Base-by-base conservation (phyloP, 2,329 filamentous ascomycete species). In the Epichloe gansuensis region DNA sequence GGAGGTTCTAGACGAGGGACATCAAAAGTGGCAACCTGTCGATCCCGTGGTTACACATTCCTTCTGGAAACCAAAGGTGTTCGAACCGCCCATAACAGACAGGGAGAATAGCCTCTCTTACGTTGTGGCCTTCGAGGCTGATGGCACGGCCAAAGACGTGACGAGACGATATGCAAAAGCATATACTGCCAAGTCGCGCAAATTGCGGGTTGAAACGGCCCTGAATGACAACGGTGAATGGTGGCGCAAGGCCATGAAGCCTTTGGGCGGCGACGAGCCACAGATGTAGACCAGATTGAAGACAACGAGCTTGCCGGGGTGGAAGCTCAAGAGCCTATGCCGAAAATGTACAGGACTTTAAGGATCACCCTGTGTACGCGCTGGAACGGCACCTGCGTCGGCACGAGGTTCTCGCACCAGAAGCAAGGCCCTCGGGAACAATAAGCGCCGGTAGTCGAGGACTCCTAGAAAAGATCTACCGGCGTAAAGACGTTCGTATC, bases 11-110 rank as follows among this genome's bases (percentile, higher is more conserved):
- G 91, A 96, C 57, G 75, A 82, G 51, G 86, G 86, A 0, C 81
- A 89, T 57, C 88, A 96, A 64, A 95, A 89, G 72, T 98, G 93
- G 93, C 80, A 95, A 52, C 79, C 89, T 0, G 81, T 93, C 39
- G 93, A 98, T 64, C 82, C 91, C 0, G 68, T 96, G 0, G 89
- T 93, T 2, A 95, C 91, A 0, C 76, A 80, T 52, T 86, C 58
- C 0, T 81, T 95, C 52, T 88, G 83, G 64, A 90, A 86, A 55
- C 81, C 88, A 0, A 77, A 76, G 34, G 82, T 79, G 46, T 74
- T 98, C 31, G 93, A 98, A 62, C 93, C 93, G 0, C 88, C 93
- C 0, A 78, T 86, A 2, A 83, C 78, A 3, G 90, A 95, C 65
- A 73, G 75, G 6, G 76, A 85, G 52, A 97, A 95, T 59, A 78